A percentile compares a stretch with the other conserved stretches of the same genome.
Evolutionary conservation across 805 yeast genomes (phyloP).

Genomic region (Candida alai): DNA sequence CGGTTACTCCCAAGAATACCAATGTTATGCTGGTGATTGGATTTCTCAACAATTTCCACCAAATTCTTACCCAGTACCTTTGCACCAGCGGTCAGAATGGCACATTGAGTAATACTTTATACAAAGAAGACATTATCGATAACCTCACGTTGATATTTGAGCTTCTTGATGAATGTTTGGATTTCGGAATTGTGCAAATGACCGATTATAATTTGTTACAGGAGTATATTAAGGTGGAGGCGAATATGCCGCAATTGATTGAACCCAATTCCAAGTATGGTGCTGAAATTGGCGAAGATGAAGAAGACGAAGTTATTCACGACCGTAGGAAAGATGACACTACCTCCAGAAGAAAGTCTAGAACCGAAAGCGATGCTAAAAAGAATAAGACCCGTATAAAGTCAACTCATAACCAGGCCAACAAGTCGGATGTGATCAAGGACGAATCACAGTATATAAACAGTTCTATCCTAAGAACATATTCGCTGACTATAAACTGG

Average conservation of each 20-base stretch:
- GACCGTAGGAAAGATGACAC: too few species aligned
- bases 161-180: slow-evolving; percentile 85
- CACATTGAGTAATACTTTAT: slow-evolving; percentile 38
- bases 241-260: slow-evolving; percentile 19
- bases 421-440: slow-evolving; percentile 26
- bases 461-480: slow-evolving; percentile 69
- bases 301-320: slow-evolving; percentile 8
- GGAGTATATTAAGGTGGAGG: slow-evolving; percentile 68
- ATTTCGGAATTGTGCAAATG: slow-evolving; percentile 80
- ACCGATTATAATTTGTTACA: slow-evolving; percentile 75
- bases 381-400: slow-evolving; percentile 17
- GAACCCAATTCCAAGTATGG: slow-evolving; percentile 4
- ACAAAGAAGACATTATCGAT: slow-evolving; percentile 61
- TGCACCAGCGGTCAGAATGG: slow-evolving; percentile 1
- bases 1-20: slow-evolving; percentile 43
- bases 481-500: slow-evolving; percentile 56
- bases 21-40: slow-evolving; percentile 57
- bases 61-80: slow-evolving; percentile 27
- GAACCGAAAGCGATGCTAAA: slow-evolving; percentile 10
- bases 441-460: slow-evolving; percentile 39
- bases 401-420: slow-evolving; percentile 39
- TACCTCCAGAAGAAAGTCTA: slow-evolving; percentile 8
- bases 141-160: slow-evolving; percentile 76
- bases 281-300: slow-evolving; percentile 8
- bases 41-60: slow-evolving; percentile 45